These are phyloP conservation scores for Cyclanthera cordifolia DNA, from an alignment of 306 rosid genomes.

Conservation along the genomic window DNA sequence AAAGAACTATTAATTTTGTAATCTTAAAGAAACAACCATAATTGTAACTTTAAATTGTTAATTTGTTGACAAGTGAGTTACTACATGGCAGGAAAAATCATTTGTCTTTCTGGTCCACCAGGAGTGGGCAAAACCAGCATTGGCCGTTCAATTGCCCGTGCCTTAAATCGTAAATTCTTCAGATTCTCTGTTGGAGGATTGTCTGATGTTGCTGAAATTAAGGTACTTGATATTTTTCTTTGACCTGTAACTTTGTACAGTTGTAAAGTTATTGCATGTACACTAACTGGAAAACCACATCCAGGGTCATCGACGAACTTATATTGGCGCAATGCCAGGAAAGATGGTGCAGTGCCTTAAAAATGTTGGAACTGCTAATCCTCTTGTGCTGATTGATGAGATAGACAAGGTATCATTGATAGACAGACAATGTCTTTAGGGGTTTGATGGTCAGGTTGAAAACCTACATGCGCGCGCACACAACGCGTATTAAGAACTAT, in stretches of 20 bases:
- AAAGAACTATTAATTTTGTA: background rate
- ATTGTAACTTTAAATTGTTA: background rate
- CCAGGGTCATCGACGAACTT: constrained; percentile 99
- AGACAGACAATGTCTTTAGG: constrained; percentile 11
- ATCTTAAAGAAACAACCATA: background rate
- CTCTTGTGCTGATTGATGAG: constrained; percentile 95
- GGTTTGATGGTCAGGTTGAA: constrained; percentile 13
- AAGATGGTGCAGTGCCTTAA: constrained; percentile 99
- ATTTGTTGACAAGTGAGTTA: background rate
- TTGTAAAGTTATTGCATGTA: background rate
- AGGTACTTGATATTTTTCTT: constrained; percentile 37
- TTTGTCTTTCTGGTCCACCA: constrained; percentile 98
- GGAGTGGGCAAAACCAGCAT: constrained; percentile 99
- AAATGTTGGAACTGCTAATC: constrained; percentile 91
- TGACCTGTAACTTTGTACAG: background rate
- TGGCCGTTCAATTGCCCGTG: constrained; percentile 98
- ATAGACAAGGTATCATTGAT: constrained; percentile 61
- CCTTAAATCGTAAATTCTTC: constrained; percentile 87
- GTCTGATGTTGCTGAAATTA: constrained; percentile 96
- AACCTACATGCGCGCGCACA: background rate
- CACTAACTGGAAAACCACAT: constrained; percentile 18
- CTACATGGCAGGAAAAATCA: constrained; percentile 62
- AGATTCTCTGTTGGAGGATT: constrained; percentile 98
- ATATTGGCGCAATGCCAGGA: constrained; percentile 99
- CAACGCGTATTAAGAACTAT: background rate